These are phyloP conservation scores for Xylaria sp. DNA, from an alignment of 2,329 filamentous ascomycete genomes.

Conservation along the genomic window DNA sequence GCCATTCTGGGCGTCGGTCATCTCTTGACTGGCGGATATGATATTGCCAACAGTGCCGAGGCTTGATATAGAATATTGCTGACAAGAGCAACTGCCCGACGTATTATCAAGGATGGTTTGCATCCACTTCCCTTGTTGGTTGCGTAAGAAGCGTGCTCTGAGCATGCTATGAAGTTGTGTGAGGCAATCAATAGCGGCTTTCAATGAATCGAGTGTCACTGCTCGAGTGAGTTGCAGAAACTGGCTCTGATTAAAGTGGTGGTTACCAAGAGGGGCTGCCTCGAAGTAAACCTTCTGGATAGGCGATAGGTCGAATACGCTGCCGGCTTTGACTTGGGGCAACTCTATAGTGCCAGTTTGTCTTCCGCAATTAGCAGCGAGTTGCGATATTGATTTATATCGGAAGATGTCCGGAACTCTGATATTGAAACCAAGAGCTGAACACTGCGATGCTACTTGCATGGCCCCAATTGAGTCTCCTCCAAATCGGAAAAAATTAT, in stretches of 20 bases:
- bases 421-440: constrained; percentile 29
- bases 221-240: not conserved
- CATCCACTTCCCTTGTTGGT: constrained; percentile 6
- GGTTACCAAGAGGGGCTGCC: constrained; percentile 38
- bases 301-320: constrained; percentile 47
- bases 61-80: not conserved
- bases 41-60: not conserved
- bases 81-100: not conserved
- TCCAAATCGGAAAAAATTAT: constrained; percentile 53
- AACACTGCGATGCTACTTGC: constrained; percentile 56
- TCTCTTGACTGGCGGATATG: not conserved
- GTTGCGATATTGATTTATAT: constrained; percentile 14
- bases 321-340: not conserved
- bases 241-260: constrained; percentile 42
- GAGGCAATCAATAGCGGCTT: not conserved
- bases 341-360: not conserved
- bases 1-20: not conserved
- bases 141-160: constrained; percentile 11
- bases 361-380: not conserved
- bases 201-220: not conserved
- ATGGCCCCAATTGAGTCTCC: constrained; percentile 56
- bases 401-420: constrained; percentile 43
- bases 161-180: constrained; percentile 22
- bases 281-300: constrained; percentile 59
- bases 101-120: constrained; percentile 9